A percentile compares a stretch with the other conserved stretches of the same genome.
Conservation (phyloP, 2,329 filamentous ascomycete species). For the Periconia macrospinosa region DNA sequence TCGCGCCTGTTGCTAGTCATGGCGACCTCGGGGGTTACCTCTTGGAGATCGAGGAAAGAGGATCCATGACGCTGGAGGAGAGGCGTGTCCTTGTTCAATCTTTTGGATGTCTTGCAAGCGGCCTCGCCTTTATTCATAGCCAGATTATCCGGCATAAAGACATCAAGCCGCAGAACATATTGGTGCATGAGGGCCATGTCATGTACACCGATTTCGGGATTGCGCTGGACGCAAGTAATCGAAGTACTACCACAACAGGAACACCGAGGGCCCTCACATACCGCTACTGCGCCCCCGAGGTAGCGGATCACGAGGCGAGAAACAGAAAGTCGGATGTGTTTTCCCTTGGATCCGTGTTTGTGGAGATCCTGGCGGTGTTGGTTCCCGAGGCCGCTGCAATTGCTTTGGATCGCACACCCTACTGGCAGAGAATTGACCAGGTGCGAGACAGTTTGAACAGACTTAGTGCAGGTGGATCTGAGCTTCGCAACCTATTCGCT, state of each 20-base stretch:
- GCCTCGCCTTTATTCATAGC: constrained; percentile 19
- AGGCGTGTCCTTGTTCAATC: not conserved
- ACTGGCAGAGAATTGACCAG: not conserved
- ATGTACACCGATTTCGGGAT: constrained; percentile 24
- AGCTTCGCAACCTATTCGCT: no score
- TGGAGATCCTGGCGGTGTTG: constrained; percentile 16
- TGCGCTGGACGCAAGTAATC: constrained; percentile 11
- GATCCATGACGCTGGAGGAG: not conserved
- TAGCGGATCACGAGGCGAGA: constrained; percentile 8
- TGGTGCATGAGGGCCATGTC: constrained; percentile 13
- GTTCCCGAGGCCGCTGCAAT: not conserved
- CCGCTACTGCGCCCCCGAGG: constrained; percentile 20
- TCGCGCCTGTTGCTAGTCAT: constrained; percentile 19
- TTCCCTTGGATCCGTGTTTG: constrained; percentile 12
- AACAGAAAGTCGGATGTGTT: constrained; percentile 13
- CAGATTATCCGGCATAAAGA: constrained; percentile 21
- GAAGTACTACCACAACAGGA: constrained; percentile 14
- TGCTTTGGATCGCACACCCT: no score
- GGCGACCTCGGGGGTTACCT: constrained; percentile 22
- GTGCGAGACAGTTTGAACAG: no score
- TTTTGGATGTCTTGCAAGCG: constrained; percentile 19
- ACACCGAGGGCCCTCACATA: constrained; percentile 7
- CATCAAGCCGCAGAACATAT: constrained; percentile 24
- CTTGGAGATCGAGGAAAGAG: not conserved
- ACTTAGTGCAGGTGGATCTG: no score